Percentiles rank a stretch among this genome's conserved stretches.
Evolutionary conservation across 768 basidiomycete genomes (phyloP).

Genomic region (Punctularia strigosozonata): DNA sequence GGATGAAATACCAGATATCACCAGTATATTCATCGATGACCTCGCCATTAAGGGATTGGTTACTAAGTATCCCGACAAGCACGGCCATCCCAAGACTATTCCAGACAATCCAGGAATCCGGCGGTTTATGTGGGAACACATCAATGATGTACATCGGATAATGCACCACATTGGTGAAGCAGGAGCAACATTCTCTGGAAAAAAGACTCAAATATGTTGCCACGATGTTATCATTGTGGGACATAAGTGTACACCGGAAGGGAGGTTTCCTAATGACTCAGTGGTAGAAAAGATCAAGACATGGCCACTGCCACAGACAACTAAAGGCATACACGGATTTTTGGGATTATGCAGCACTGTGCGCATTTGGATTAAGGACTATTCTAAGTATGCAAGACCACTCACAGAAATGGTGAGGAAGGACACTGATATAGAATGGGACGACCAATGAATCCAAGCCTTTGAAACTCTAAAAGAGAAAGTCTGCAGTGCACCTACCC

Average conservation of each 20-base stretch:
- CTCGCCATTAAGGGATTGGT: constrained; percentile 11
- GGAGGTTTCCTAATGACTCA: background rate
- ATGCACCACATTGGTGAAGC: constrained; percentile 10
- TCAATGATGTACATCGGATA: constrained; percentile 8
- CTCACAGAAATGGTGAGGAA: constrained; percentile 10
- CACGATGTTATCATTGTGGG: background rate
- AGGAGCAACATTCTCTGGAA: constrained; percentile 9
- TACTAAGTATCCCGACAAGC: constrained; percentile 5
- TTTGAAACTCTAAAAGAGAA: constrained; percentile 17
- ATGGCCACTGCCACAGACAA: background rate
- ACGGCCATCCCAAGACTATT: background rate
- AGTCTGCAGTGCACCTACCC: constrained; percentile 14
- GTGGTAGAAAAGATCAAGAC: background rate
- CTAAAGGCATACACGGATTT: constrained; percentile 10
- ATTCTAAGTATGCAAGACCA: constrained; percentile 4
- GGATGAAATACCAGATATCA: constrained; percentile 11
- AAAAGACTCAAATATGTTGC: constrained; percentile 6
- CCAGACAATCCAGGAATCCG: constrained; percentile 5
- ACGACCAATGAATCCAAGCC: constrained; percentile 14
- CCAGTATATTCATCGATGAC: constrained; percentile 14
- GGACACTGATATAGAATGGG: constrained; percentile 19
- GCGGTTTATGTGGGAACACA: constrained; percentile 12
- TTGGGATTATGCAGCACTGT: constrained; percentile 10
- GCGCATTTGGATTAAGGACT: constrained; percentile 10
- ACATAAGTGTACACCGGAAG: background rate